These are phyloP conservation scores for Silene uniflora DNA, from an alignment of 148 eudicot genomes.

Conservation along the genomic window DNA sequence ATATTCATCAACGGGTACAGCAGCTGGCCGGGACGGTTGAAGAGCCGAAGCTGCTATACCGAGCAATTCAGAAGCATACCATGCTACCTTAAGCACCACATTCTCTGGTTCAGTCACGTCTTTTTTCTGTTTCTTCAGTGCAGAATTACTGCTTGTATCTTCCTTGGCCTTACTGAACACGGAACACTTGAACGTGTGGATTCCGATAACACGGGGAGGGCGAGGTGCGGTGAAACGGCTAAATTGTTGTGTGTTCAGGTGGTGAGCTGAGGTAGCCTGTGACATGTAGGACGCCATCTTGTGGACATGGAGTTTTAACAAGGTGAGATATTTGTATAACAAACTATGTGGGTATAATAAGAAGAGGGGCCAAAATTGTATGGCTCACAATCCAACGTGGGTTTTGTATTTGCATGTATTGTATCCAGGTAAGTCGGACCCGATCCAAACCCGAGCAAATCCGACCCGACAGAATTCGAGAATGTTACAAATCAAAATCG, in stretches of 20 bases:
- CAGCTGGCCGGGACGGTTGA: slow-evolving; percentile 40
- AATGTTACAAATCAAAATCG: no score
- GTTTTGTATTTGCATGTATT: no score
- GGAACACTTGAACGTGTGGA: slow-evolving; percentile 32
- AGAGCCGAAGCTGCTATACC: slow-evolving; percentile 78
- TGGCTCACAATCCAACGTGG: neutral
- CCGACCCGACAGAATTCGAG: no score
- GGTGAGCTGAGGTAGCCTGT: slow-evolving; percentile 31
- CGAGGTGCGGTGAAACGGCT: slow-evolving; percentile 15
- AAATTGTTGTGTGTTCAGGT: slow-evolving; percentile 15
- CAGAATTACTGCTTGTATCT: slow-evolving; percentile 20
- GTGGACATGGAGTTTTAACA: neutral
- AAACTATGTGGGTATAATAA: neutral
- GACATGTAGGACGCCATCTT: slow-evolving; percentile 50
- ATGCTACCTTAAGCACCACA: slow-evolving; percentile 70
- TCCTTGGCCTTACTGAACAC: slow-evolving; percentile 25
- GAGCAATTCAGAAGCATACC: slow-evolving; percentile 91
- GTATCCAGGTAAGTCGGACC: no score
- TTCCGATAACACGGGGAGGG: slow-evolving; percentile 18
- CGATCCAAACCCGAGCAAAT: no score
- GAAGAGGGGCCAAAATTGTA: slow-evolving; percentile 20
- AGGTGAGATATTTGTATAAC: neutral
- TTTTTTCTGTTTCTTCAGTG: slow-evolving; percentile 22
- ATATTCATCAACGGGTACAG: neutral
- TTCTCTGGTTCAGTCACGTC: slow-evolving; percentile 54